phyloP scores from a whole-genome alignment of 805 yeast species.

The Debaryomyces prosopidis region DNA sequence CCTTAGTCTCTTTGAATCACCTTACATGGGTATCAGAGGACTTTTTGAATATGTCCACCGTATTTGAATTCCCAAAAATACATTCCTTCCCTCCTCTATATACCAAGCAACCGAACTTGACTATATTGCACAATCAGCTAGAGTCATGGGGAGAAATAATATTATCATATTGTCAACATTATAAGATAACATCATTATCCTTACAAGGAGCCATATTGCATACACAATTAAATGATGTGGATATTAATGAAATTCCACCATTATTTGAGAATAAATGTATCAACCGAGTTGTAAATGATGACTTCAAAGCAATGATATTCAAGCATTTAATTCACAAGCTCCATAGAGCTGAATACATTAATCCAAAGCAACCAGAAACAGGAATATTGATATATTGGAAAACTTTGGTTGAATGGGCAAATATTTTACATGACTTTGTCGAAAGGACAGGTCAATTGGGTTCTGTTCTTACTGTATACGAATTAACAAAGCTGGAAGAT shows the following conservation, averaged over 20 bases:
- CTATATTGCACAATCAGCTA: constrained; percentile 74
- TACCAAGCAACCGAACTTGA: constrained; percentile 83
- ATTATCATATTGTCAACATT: constrained; percentile 56
- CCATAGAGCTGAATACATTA: constrained; percentile 58
- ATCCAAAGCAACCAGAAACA: constrained; percentile 53
- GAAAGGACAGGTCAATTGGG: constrained; percentile 78
- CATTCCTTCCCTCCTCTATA: constrained; percentile 83
- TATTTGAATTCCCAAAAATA: constrained; percentile 41
- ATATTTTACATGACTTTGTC: constrained; percentile 31
- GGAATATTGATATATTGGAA: constrained; percentile 65
- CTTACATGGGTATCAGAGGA: too few species aligned
- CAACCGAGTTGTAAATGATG: constrained; percentile 53
- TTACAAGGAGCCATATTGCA: constrained; percentile 29
- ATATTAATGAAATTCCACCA: constrained; percentile 22
- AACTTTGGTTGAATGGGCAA: constrained; percentile 52
- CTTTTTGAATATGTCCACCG: constrained; percentile 4
- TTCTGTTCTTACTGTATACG: constrained; percentile 78
- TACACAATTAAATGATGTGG: constrained; percentile 23
- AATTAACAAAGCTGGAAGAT: constrained; percentile 66
- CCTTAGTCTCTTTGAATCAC: too few species aligned
- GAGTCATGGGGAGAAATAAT: constrained; percentile 75
- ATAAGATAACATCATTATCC: constrained; percentile 39
- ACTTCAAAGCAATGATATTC: constrained; percentile 57
- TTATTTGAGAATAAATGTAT: constrained; percentile 55
- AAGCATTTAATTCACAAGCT: constrained; percentile 50